phyloP scores from a whole-genome alignment of 441 rosid species.

The Isatis lusitanica region DNA sequence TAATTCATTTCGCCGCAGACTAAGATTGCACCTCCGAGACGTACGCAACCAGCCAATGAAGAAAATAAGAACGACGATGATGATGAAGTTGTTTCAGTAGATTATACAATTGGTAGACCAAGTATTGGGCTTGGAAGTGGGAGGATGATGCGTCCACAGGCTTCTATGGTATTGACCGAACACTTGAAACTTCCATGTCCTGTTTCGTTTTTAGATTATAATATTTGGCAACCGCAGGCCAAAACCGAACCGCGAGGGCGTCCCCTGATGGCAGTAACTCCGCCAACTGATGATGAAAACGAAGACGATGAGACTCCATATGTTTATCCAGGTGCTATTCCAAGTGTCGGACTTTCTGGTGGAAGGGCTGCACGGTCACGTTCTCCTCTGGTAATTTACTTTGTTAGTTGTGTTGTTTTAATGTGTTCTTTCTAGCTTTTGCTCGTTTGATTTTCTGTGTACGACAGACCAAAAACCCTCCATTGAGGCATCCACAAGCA shows the following conservation, averaged over 20 bases:
- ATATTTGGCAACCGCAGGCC: conserved; percentile 35
- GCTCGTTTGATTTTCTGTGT: background rate
- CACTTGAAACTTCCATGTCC: background rate
- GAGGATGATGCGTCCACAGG: conserved; percentile 39
- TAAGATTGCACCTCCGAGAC: conserved; percentile 31
- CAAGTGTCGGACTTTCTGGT: conserved; percentile 50
- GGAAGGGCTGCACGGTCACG: conserved; percentile 46
- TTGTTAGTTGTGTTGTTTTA: background rate
- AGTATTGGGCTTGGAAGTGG: conserved; percentile 55
- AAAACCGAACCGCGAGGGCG: conserved; percentile 49
- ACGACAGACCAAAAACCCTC: conserved; percentile 37
- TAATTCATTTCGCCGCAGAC: conserved; percentile 13
- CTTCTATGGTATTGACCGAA: conserved; percentile 44
- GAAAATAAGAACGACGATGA: conserved; percentile 29
- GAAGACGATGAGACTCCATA: conserved; percentile 41
- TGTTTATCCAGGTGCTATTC: conserved; percentile 36
- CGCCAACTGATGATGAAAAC: conserved; percentile 40
- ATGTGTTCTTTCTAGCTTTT: conserved; percentile 6
- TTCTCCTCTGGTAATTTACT: conserved; percentile 46
- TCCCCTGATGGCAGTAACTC: conserved; percentile 35
- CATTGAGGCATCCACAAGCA: conserved; percentile 37
- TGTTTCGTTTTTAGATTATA: background rate
- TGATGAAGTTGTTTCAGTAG: conserved; percentile 35
- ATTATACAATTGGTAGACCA: conserved; percentile 33
- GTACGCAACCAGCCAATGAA: conserved; percentile 20